Conservation (phyloP, 306 rosid genomes). For the Dryas alaskensis region DNA sequence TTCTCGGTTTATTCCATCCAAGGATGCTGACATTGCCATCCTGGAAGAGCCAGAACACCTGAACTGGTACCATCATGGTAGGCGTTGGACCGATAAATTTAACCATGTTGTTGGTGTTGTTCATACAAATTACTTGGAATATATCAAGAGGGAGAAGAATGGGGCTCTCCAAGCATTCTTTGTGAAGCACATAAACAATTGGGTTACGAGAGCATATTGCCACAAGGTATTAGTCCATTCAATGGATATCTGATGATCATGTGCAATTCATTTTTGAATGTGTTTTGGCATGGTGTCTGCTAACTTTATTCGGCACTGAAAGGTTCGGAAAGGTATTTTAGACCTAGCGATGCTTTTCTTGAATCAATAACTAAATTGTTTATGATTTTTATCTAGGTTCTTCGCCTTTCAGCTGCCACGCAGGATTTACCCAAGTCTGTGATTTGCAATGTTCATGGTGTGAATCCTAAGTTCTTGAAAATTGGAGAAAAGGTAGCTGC, state of each 20-base stretch:
- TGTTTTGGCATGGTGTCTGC: background rate
- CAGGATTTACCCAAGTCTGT: constrained; percentile 90
- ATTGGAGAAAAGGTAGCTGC: constrained; percentile 79
- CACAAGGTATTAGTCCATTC: constrained; percentile 53
- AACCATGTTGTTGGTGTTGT: constrained; percentile 96
- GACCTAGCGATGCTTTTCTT: background rate
- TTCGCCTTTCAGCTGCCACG: constrained; percentile 96
- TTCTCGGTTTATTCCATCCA: constrained; percentile 82
- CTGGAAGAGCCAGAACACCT: constrained; percentile 97
- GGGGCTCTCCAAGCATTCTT: constrained; percentile 90
- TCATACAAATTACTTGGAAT: constrained; percentile 95
- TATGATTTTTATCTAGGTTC: constrained; percentile 57
- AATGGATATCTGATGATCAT: background rate
- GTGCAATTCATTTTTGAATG: background rate
- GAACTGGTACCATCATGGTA: constrained; percentile 98
- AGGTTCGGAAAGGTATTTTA: background rate
- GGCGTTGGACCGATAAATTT: constrained; percentile 92
- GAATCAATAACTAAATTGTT: constrained; percentile 5
- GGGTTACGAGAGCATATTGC: constrained; percentile 88
- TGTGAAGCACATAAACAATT: constrained; percentile 95
- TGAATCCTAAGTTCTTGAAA: constrained; percentile 88
- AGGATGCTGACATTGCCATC: constrained; percentile 93
- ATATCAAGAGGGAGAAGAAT: constrained; percentile 92
- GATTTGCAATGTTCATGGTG: constrained; percentile 96
- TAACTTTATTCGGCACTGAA: background rate